These are phyloP conservation scores for Bassia scoparia DNA, from an alignment of 148 eudicot species.

Conservation along the genomic window DNA sequence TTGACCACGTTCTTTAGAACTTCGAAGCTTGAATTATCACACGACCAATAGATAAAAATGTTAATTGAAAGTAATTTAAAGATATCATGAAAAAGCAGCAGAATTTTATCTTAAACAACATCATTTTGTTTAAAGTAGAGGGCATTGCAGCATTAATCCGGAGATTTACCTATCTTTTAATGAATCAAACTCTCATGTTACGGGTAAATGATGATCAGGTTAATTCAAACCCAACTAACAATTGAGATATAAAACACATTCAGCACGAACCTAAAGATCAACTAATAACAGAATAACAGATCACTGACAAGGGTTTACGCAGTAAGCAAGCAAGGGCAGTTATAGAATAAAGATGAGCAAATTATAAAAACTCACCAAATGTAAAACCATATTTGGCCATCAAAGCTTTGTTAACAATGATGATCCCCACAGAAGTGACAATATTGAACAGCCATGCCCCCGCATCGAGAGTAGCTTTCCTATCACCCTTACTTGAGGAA, in stretches of 20 bases:
- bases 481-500: slow-evolving; percentile 23
- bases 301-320: neutral
- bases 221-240: neutral
- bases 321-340: neutral
- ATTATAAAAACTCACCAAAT: slow-evolving; percentile 22
- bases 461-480: slow-evolving; percentile 22
- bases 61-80: neutral
- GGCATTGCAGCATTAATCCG: neutral
- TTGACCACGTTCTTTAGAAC: neutral
- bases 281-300: neutral
- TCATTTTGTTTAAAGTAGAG: neutral
- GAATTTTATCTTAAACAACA: neutral
- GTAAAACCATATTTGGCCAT: slow-evolving; percentile 30
- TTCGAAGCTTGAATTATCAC: neutral
- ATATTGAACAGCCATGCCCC: slow-evolving; percentile 30
- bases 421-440: slow-evolving; percentile 32
- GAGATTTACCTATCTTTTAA: neutral
- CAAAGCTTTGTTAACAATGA: slow-evolving; percentile 31
- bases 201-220: neutral
- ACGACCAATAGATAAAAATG: neutral
- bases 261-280: slow-evolving; percentile 3
- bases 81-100: neutral
- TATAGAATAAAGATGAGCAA: neutral
- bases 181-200: neutral
- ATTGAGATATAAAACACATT: neutral